Conservation (phyloP, 768 basidiomycete species). For the Amanita molliuscula region DNA sequence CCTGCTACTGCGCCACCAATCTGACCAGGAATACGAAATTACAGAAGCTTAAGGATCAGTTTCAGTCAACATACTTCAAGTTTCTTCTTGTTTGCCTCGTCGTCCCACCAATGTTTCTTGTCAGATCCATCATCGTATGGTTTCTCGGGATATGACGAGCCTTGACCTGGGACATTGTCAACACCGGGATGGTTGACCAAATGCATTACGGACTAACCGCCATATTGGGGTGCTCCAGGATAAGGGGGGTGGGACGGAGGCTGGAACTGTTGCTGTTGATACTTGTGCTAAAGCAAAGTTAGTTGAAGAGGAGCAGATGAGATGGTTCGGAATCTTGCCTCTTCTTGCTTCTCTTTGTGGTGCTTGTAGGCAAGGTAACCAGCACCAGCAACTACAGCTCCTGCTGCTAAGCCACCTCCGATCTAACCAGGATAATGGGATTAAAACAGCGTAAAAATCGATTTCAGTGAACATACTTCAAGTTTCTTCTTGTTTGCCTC, state of each 20-base stretch:
- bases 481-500: slow-evolving; percentile 49
- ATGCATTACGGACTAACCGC: slow-evolving; percentile 7
- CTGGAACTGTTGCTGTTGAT: slow-evolving; percentile 23
- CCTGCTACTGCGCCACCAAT: slow-evolving; percentile 54
- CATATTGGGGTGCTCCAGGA: slow-evolving; percentile 7
- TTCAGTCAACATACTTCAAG: slow-evolving; percentile 31
- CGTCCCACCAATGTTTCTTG: slow-evolving; percentile 44
- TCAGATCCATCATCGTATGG: slow-evolving; percentile 12
- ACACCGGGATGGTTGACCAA: background rate
- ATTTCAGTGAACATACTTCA: slow-evolving; percentile 25
- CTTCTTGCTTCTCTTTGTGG: slow-evolving; percentile 46
- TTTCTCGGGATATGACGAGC: slow-evolving; percentile 7
- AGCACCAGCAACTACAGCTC: slow-evolving; percentile 38
- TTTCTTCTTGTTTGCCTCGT: slow-evolving; percentile 45
- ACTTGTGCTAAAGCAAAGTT: slow-evolving; percentile 29
- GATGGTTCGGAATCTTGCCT: slow-evolving; percentile 24
- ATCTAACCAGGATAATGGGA: slow-evolving; percentile 27
- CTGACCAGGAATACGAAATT: slow-evolving; percentile 22
- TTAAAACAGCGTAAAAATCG: background rate
- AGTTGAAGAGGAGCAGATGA: background rate
- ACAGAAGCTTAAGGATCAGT: background rate
- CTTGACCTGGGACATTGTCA: slow-evolving; percentile 11
- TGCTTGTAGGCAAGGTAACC: slow-evolving; percentile 43
- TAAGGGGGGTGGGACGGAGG: slow-evolving; percentile 9
- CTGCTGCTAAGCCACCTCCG: slow-evolving; percentile 53